Evolutionary conservation across 208 protist genomes (phyloP), one percentile per base, ranked within the genome.

Genomic region (Wallacemonas rigidus): DNA sequence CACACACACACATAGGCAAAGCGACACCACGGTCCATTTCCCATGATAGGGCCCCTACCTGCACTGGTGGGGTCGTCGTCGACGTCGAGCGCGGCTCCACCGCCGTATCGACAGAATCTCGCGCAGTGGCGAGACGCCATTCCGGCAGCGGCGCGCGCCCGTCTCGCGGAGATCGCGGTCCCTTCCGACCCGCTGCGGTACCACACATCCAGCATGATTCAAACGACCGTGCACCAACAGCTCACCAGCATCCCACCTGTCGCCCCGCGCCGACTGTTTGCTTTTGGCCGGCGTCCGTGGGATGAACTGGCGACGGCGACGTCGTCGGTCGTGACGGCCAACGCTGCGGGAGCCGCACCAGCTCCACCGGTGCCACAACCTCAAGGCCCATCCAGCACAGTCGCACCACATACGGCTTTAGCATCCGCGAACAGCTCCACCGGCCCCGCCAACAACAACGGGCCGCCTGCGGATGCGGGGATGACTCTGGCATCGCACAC

Each of bases 71-170:
- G 26, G 26, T 26, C 26, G 26, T 26, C 26, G 26, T 26, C 26
- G 26, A 26, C 26, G 26, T 26, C 26, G 26, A 26, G 26, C 12
- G 12, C 12, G 9, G 35, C 50, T 7, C 40, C 72, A n/a, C 44
- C 62, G 7, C 79, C 79, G 11, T 83, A 77, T 43, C 74, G 71
- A 58, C 79, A 76, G 17, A 83, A 83, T 40, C 26, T 40, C 12
- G 15, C 36, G 7, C 71, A 79, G 38, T 83, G 79, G 79, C 17
- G 75, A 5, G 40, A 57, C 3, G 58, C 68, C 2, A 62, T 83
- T 3, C 12, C 75, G 15, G 50, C 4, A 26, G 79, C 74, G 3
- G 71, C 48, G 5, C 68, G 12, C 15, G 26, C 41, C 2, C 5
- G 38, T 9, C 60, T 65, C 9, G 36, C 7, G 8, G 6, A 17